Base-by-base conservation (phyloP, 805 yeast species). In the Candida railenensis region DNA sequence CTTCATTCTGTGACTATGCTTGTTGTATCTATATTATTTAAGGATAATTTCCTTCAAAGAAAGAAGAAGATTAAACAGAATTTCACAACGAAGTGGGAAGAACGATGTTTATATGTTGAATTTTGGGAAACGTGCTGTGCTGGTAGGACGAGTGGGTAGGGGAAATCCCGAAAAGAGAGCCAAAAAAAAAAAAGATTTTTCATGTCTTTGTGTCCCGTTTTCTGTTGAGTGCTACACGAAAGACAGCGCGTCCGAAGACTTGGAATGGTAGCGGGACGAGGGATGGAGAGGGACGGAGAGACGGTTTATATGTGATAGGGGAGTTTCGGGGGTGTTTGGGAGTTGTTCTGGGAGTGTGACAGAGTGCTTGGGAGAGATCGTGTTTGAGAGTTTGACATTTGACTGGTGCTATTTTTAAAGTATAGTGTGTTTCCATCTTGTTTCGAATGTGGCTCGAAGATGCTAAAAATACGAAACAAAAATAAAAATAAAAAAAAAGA, bases 1-100 rank as follows among this genome's bases (percentile, higher is more conserved):
- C 80, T 90, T 90, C 97, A 90, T 89, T 55, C 36, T 68, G 46
- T 38, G 20, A 40, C 38, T 41, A 19, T 44, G 39, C 12, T 33
- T 42, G 16, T 25, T 34, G 18, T 43, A 28, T 40, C 30, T 42
- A 37, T 21, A 18, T n/a, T 39, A 20, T 9, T 11, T 19, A 45
- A 36, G 22, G 20, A 45, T 25, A 25, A 15, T 43, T 25, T 20
- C 30, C 32, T 41, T 40, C 50, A 37, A 43, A 46, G 52, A 44
- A 32, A 34, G 36, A 45, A 45, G 37, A 25, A 21, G 36, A 19
- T 11, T 7, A 20, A 20, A 40, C 14, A 33, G 4, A 7, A 7
- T 25, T 25, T 5, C 30, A 25, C 30, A 25, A 25, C 5, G 9
- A 11, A 25, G 30, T 11, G 30, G 11, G 30, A 25, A 5, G 9